A percentile compares a stretch with the other conserved stretches of the same genome.
These are phyloP conservation scores for Gardenia jasminoides DNA, from an alignment of 257 asterid species.

Conservation along the genomic window DNA sequence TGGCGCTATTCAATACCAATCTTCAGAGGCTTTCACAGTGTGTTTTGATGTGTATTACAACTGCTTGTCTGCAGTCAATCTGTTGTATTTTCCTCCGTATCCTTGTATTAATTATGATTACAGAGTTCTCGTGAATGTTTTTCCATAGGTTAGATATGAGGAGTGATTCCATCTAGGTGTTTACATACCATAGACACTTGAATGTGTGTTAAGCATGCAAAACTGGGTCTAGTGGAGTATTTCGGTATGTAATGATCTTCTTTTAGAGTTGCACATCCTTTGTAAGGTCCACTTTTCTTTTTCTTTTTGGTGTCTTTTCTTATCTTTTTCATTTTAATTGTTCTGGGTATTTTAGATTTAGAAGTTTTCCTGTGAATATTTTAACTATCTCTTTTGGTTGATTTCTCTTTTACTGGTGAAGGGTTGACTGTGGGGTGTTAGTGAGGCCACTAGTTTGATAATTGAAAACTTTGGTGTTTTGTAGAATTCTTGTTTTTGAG, in stretches of 20 bases:
- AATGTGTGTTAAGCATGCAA: background rate
- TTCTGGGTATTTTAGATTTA: no score
- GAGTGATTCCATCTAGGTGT: background rate
- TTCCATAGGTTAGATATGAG: background rate
- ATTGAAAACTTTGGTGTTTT: background rate
- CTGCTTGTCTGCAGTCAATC: background rate
- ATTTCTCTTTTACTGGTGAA: background rate
- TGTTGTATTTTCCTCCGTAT: constrained; percentile 3
- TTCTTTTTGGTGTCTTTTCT: background rate
- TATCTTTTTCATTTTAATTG: no score
- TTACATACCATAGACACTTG: background rate
- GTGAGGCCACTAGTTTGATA: no score
- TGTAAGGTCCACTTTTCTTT: background rate
- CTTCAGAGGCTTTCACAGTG: constrained; percentile 73
- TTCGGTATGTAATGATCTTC: background rate
- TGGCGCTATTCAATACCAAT: constrained; percentile 89
- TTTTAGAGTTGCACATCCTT: background rate
- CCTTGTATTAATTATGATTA: background rate
- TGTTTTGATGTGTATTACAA: constrained; percentile 80
- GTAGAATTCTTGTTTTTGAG: background rate
- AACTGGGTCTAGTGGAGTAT: background rate
- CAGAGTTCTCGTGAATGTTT: background rate
- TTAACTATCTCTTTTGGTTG: background rate
- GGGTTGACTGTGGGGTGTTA: no score
- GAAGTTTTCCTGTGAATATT: no score